Conservation (phyloP, 805 yeast genomes). For the Wickerhamomyces chambardii region DNA sequence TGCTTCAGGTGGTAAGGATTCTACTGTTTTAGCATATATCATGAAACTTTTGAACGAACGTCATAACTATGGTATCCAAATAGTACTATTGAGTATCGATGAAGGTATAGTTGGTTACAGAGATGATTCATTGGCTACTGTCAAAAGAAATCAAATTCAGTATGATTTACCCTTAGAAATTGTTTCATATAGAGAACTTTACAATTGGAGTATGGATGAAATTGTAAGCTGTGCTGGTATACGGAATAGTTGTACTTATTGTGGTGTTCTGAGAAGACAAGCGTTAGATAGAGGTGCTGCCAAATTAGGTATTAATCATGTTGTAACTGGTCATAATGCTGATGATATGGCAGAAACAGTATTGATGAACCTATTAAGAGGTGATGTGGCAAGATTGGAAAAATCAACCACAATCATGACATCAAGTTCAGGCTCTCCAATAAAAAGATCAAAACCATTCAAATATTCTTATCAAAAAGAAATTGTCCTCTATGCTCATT, state of each 20-base stretch:
- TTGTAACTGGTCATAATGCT: slow-evolving; percentile 97
- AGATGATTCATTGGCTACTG: slow-evolving; percentile 96
- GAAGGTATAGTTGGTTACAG: slow-evolving; percentile 97
- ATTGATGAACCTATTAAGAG: slow-evolving; percentile 86
- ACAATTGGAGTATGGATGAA: slow-evolving; percentile 98
- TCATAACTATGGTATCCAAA: slow-evolving; percentile 77
- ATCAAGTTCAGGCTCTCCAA: slow-evolving; percentile 74
- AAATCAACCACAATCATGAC: slow-evolving; percentile 84
- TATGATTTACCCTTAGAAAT: slow-evolving; percentile 73
- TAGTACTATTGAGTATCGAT: slow-evolving; percentile 80
- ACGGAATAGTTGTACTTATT: slow-evolving; percentile 91
- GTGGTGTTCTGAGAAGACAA: slow-evolving; percentile 96
- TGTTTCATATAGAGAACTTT: slow-evolving; percentile 79
- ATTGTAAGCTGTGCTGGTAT: slow-evolving; percentile 93
- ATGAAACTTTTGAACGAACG: slow-evolving; percentile 83
- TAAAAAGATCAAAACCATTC: slow-evolving; percentile 91
- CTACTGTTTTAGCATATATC: slow-evolving; percentile 88
- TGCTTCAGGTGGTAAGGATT: slow-evolving; percentile 98
- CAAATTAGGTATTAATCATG: slow-evolving; percentile 75
- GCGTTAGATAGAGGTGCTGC: slow-evolving; percentile 96
- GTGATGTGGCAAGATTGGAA: slow-evolving; percentile 92
- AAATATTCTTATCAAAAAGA: slow-evolving; percentile 96
- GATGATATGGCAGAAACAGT: slow-evolving; percentile 99
- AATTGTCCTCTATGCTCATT: slow-evolving; percentile 94
- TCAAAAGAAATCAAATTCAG: slow-evolving; percentile 84